These are phyloP conservation scores for Phyllosticta capitalensis DNA, from an alignment of 2,329 filamentous ascomycete genomes.

Conservation along the genomic window DNA sequence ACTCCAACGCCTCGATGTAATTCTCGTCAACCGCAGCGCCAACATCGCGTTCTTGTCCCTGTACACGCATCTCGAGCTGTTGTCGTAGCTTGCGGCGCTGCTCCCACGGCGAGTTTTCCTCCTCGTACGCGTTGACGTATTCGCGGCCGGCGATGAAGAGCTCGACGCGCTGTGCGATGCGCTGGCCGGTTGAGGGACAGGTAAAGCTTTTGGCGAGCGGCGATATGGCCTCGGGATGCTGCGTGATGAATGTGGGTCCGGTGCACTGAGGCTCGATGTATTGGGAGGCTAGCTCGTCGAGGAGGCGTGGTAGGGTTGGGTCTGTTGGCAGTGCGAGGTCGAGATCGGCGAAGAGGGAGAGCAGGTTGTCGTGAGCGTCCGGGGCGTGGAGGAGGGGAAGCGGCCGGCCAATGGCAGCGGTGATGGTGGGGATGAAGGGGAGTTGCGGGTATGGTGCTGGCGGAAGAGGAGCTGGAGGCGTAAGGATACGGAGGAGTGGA, in stretches of 20 bases:
- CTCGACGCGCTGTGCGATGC: slow-evolving; percentile 72
- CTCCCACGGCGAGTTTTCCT: slow-evolving; percentile 86
- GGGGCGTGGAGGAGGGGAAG: slow-evolving; percentile 47
- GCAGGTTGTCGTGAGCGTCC: slow-evolving; percentile 50
- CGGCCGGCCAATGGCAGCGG: slow-evolving; percentile 53
- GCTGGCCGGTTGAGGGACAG: slow-evolving; percentile 56
- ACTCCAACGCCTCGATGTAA: slow-evolving; percentile 76
- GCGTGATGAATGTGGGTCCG: slow-evolving; percentile 70
- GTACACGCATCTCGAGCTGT: slow-evolving; percentile 35
- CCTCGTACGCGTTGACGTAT: slow-evolving; percentile 94
- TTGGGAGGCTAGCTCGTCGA: slow-evolving; percentile 67
- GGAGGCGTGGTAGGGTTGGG: slow-evolving; percentile 56
- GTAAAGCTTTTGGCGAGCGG: slow-evolving; percentile 81
- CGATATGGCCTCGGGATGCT: slow-evolving; percentile 85
- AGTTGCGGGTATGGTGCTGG: slow-evolving; percentile 51
- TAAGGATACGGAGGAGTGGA: slow-evolving; percentile 26
- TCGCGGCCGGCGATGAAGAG: slow-evolving; percentile 74
- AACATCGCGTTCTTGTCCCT: slow-evolving; percentile 32
- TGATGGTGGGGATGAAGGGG: slow-evolving; percentile 74
- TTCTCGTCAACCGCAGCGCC: slow-evolving; percentile 57
- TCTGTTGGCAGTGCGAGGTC: slow-evolving; percentile 41
- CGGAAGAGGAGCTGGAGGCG: slow-evolving; percentile 34
- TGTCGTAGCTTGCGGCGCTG: slow-evolving; percentile 74
- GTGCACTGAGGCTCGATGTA: slow-evolving; percentile 72
- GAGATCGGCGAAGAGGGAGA: slow-evolving; percentile 44